phyloP scores from a whole-genome alignment of 169 alveolate species.

The Cyclospora cayetanensis region DNA sequence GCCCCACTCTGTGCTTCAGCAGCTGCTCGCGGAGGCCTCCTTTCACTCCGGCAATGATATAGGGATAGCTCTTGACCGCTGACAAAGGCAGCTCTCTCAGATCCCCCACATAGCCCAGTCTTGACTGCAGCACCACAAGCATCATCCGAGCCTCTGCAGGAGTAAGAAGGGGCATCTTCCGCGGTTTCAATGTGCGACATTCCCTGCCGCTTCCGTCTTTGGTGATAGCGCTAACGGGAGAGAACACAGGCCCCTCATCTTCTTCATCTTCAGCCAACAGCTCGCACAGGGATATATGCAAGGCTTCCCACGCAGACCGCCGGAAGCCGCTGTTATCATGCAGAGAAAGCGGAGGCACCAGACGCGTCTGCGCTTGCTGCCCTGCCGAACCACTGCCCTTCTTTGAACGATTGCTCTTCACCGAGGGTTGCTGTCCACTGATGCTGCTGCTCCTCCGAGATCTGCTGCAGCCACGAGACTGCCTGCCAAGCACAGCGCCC shows the following conservation, averaged over 20 bases:
- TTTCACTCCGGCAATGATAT: constrained; percentile 58
- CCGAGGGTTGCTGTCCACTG: constrained; percentile 15
- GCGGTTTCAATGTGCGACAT: constrained; percentile 10
- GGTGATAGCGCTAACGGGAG: not conserved
- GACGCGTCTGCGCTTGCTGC: constrained; percentile 42
- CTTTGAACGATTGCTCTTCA: constrained; percentile 54
- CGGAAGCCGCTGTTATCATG: constrained; percentile 59
- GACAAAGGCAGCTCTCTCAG: constrained; percentile 64
- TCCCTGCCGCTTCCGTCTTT: not conserved
- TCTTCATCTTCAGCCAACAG: constrained; percentile 64
- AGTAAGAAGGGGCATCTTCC: constrained; percentile 9
- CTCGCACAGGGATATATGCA: constrained; percentile 31
- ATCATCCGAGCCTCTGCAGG: constrained; percentile 69
- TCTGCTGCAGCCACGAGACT: constrained; percentile 7
- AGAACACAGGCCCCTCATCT: not conserved
- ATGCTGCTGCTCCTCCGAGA: not conserved
- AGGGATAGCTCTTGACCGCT: constrained; percentile 63
- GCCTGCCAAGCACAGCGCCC: not conserved
- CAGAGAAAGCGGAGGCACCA: constrained; percentile 61
- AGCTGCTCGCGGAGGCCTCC: not conserved
- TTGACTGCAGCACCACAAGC: constrained; percentile 65
- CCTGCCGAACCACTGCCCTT: constrained; percentile 47
- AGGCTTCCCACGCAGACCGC: constrained; percentile 71
- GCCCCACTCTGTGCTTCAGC: constrained; percentile 23
- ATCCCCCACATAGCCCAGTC: constrained; percentile 72